A percentile compares a stretch with the other conserved stretches of the same genome.
These are phyloP conservation scores for Linum lewisii DNA, from an alignment of 345 rosid genomes.

Conservation along the genomic window DNA sequence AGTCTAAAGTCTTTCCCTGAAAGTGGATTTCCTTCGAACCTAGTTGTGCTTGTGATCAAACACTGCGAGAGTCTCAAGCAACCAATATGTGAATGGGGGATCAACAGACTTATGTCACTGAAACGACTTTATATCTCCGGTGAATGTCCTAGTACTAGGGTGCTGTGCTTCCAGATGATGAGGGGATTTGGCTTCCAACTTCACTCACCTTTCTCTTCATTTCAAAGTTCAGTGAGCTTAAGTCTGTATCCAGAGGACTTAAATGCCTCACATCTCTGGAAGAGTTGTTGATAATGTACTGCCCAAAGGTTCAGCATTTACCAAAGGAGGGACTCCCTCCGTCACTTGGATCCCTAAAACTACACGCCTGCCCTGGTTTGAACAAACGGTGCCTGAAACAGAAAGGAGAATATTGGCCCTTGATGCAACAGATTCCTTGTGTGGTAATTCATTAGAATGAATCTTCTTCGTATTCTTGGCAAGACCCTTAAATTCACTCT, in stretches of 20 bases:
- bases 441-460: not conserved
- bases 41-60: constrained; percentile 9
- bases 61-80: constrained; percentile 12
- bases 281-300: constrained; percentile 14
- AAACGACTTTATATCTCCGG: constrained; percentile 14
- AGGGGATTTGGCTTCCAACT: constrained; percentile 18
- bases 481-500: not conserved
- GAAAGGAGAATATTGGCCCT: constrained; percentile 20
- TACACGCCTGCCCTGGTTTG: constrained; percentile 20
- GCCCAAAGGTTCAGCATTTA: constrained; percentile 16
- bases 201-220: constrained; percentile 15
- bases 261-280: constrained; percentile 17
- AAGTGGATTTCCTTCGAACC: constrained; percentile 23
- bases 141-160: constrained; percentile 4
- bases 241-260: constrained; percentile 15
- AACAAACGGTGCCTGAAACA: constrained; percentile 8
- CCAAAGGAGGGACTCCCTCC: constrained; percentile 20
- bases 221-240: constrained; percentile 7
- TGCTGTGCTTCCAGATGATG: constrained; percentile 18
- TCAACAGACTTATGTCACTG: constrained; percentile 19
- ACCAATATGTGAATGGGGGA: constrained; percentile 18
- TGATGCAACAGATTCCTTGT: constrained; percentile 15
- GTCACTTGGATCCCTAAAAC: constrained; percentile 11
- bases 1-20: constrained; percentile 13
- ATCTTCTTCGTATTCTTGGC: not conserved